Percentiles rank a stretch among this genome's conserved stretches.
Conservation (phyloP, 768 basidiomycete species). For the Leccinum imitatum region DNA sequence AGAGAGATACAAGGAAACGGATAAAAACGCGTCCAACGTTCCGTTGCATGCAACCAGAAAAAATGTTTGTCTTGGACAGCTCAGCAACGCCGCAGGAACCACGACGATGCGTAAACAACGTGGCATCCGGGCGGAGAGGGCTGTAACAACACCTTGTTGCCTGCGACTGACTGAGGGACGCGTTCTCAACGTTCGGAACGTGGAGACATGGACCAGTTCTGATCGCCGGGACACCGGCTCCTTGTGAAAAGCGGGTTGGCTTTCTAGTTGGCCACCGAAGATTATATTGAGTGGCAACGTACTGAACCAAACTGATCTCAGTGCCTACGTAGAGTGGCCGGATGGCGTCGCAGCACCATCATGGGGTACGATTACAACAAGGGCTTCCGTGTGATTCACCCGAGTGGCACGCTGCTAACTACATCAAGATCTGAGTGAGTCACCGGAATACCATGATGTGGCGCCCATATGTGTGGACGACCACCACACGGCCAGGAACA, state of each 20-base stretch:
- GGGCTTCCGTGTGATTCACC: background rate
- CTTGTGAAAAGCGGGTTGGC: background rate
- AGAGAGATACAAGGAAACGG: background rate
- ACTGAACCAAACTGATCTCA: background rate
- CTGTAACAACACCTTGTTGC: background rate
- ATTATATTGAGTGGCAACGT: background rate
- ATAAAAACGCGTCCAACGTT: background rate
- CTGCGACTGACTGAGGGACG: background rate
- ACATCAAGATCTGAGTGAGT: background rate
- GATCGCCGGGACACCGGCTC: conserved; percentile 5
- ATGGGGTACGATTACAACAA: background rate
- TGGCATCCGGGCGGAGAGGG: conserved; percentile 6
- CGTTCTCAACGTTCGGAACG: conserved; percentile 6
- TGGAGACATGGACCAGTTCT: background rate
- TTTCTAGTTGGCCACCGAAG: conserved; percentile 4
- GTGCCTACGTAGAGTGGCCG: background rate
- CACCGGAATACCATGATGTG: conserved; percentile 5
- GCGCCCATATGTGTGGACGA: conserved; percentile 5
- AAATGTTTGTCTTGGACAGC: background rate
- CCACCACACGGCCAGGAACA: conserved; percentile 6
- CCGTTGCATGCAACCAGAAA: background rate
- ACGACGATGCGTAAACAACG: conserved; percentile 9
- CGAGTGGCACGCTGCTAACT: background rate
- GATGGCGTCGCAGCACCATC: background rate
- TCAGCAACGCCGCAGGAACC: background rate